A percentile compares a stretch with the other conserved stretches of the same genome.
Conservation (phyloP, 192 early-diverging fungal genomes). For the Coemansia sp. region DNA sequence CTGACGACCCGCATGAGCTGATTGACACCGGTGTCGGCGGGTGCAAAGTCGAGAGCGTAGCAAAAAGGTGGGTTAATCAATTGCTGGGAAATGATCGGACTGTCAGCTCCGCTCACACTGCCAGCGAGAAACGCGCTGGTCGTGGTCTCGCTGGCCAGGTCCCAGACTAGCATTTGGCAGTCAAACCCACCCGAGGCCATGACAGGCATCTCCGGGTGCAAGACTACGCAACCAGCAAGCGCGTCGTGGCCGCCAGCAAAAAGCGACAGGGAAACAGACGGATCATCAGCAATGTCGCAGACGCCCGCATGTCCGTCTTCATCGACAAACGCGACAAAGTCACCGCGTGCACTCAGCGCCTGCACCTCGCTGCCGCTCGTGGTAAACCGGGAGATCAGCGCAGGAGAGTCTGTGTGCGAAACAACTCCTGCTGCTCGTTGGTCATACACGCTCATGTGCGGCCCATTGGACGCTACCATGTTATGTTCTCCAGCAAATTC, state of each 20-base stretch:
- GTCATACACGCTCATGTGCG: constrained; percentile 20
- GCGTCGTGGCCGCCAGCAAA: constrained; percentile 22
- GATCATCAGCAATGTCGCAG: constrained; percentile 23
- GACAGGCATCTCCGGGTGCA: constrained; percentile 22
- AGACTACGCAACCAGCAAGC: constrained; percentile 29
- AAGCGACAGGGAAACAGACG: background rate
- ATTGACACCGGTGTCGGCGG: background rate
- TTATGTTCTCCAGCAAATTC: constrained; percentile 8
- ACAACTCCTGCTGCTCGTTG: constrained; percentile 8
- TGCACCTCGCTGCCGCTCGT: constrained; percentile 23
- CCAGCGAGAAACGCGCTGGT: background rate
- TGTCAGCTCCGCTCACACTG: no score
- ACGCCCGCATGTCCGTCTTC: constrained; percentile 24
- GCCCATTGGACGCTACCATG: constrained; percentile 17
- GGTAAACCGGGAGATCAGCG: background rate
- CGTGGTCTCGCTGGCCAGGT: constrained; percentile 24
- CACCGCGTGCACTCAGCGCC: constrained; percentile 32
- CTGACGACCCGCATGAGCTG: constrained; percentile 14
- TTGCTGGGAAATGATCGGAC: no score
- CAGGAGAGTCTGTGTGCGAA: background rate
- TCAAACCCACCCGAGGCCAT: constrained; percentile 43
- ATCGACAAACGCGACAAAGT: constrained; percentile 47
- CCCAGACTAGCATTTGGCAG: constrained; percentile 32
- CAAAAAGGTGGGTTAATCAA: constrained; percentile 47
- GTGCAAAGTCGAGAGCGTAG: constrained; percentile 38